Evolutionary conservation across 768 basidiomycete species (phyloP).

Genomic region (Lactarius sp.): DNA sequence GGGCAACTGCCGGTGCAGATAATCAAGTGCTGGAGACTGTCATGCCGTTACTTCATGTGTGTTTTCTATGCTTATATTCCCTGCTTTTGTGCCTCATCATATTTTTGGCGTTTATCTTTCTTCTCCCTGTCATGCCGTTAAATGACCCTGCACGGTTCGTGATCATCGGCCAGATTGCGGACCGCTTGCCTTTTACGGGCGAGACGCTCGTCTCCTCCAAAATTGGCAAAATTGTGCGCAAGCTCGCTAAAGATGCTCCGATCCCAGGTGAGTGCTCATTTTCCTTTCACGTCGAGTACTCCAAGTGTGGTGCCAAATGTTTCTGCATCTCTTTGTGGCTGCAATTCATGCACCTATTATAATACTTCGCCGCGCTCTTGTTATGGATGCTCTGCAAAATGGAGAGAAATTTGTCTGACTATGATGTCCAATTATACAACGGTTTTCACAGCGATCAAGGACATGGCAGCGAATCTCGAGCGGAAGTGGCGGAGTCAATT

Average conservation of each 20-base stretch:
- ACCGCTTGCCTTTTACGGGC: slow-evolving; percentile 72
- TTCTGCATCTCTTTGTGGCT: slow-evolving; percentile 2
- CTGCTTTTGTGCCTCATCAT: slow-evolving; percentile 18
- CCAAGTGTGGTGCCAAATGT: slow-evolving; percentile 10
- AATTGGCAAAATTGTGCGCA: slow-evolving; percentile 74
- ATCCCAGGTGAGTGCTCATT: slow-evolving; percentile 67
- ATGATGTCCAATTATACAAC: slow-evolving; percentile 39
- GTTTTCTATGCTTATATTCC: slow-evolving; percentile 33
- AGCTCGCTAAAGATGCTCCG: slow-evolving; percentile 69
- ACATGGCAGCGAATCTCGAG: slow-evolving; percentile 87
- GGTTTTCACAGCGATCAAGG: slow-evolving; percentile 76
- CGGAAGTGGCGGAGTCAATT: slow-evolving; percentile 73
- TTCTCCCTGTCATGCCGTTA: slow-evolving; percentile 22
- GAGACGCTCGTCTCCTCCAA: slow-evolving; percentile 66
- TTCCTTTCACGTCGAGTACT: background rate
- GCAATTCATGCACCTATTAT: slow-evolving; percentile 9
- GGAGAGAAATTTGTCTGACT: slow-evolving; percentile 61
- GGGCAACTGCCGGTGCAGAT: slow-evolving; percentile 52
- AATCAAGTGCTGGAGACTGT: slow-evolving; percentile 61
- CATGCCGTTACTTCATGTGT: slow-evolving; percentile 84
- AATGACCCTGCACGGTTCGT: slow-evolving; percentile 1
- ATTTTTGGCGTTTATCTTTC: slow-evolving; percentile 25
- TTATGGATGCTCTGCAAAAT: slow-evolving; percentile 11
- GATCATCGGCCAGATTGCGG: slow-evolving; percentile 56
- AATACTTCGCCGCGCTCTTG: background rate